A percentile compares a stretch with the other conserved stretches of the same genome.
Evolutionary conservation across 768 basidiomycete genomes (phyloP).

Genomic region (Rhodocollybia butyracea): DNA sequence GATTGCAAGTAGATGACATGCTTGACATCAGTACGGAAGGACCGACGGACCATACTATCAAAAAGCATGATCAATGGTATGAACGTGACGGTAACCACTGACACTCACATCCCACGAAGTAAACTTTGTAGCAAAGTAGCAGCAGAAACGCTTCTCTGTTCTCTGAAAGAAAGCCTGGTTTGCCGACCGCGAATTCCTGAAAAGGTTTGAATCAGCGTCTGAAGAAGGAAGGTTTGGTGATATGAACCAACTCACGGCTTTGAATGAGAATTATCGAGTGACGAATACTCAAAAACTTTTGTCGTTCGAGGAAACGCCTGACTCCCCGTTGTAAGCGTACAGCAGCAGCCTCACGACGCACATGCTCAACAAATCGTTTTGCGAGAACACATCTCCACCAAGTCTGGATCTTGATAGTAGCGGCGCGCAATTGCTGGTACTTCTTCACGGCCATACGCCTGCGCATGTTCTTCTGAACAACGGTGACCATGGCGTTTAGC

Average conservation of each 20-base stretch:
- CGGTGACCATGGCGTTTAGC: conserved; percentile 87
- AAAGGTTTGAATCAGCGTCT: conserved; percentile 10
- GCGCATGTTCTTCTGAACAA: conserved; percentile 97
- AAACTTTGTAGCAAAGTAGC: conserved; percentile 78
- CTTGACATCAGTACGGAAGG: conserved; percentile 56
- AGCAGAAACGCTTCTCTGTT: conserved; percentile 54
- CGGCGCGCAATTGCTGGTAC: conserved; percentile 65
- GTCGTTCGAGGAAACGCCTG: conserved; percentile 73
- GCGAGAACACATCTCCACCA: conserved; percentile 93
- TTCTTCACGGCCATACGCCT: conserved; percentile 79
- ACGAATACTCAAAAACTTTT: conserved; percentile 60
- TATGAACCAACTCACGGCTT: conserved; percentile 60
- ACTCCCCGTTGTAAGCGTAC: conserved; percentile 70
- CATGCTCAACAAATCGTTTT: conserved; percentile 60
- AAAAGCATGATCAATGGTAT: background rate
- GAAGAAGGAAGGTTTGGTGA: background rate
- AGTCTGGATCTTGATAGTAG: conserved; percentile 85
- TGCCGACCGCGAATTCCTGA: conserved; percentile 74
- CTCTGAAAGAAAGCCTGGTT: conserved; percentile 56
- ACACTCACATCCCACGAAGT: conserved; percentile 84
- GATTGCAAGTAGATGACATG: conserved; percentile 87
- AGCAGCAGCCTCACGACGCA: conserved; percentile 75
- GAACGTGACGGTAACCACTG: too few relatives aligned
- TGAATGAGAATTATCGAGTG: conserved; percentile 72
- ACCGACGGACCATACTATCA: conserved; percentile 53